A percentile compares a stretch with the other conserved stretches of the same genome.
phyloP scores from a whole-genome alignment of 805 yeast species.

The Hanseniaspora valbyensis region DNA sequence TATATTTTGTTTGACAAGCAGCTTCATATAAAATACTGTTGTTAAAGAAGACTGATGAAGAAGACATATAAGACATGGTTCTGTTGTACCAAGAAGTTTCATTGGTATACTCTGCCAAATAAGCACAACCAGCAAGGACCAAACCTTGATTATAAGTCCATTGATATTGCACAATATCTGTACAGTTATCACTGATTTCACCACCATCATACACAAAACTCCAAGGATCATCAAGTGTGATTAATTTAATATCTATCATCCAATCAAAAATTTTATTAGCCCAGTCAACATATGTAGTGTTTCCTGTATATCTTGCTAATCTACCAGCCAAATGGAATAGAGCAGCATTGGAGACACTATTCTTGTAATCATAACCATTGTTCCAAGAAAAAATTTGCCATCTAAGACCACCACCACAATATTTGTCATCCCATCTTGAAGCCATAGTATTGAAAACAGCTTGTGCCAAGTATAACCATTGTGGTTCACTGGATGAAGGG shows the following conservation, averaged over 20 bases:
- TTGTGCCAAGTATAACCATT: constrained; percentile 48
- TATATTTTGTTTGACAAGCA: constrained; percentile 42
- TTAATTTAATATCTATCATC: constrained; percentile 40
- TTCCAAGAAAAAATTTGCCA: constrained; percentile 59
- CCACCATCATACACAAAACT: constrained; percentile 67
- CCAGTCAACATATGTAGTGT: constrained; percentile 39
- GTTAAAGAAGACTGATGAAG: constrained; percentile 42
- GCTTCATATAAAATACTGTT: constrained; percentile 47
- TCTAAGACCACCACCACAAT: constrained; percentile 55
- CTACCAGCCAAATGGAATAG: constrained; percentile 54
- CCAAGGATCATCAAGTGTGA: constrained; percentile 42
- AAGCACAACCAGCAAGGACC: constrained; percentile 57
- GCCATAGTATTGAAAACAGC: constrained; percentile 49
- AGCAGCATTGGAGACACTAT: constrained; percentile 55
- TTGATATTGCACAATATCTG: constrained; percentile 36
- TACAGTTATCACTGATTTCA: constrained; percentile 27
- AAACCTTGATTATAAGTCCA: constrained; percentile 70
- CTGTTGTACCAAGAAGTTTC: constrained; percentile 43
- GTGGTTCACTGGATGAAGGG: constrained; percentile 34
- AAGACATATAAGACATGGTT: constrained; percentile 35
- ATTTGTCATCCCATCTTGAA: constrained; percentile 44
- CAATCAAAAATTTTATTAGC: constrained; percentile 50
- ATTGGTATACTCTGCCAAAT: constrained; percentile 51
- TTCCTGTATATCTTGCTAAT: constrained; percentile 47
- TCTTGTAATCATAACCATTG: constrained; percentile 53